These are phyloP conservation scores for Talaromyces rugulosus DNA, from an alignment of 2,329 filamentous ascomycete genomes.

Conservation along the genomic window DNA sequence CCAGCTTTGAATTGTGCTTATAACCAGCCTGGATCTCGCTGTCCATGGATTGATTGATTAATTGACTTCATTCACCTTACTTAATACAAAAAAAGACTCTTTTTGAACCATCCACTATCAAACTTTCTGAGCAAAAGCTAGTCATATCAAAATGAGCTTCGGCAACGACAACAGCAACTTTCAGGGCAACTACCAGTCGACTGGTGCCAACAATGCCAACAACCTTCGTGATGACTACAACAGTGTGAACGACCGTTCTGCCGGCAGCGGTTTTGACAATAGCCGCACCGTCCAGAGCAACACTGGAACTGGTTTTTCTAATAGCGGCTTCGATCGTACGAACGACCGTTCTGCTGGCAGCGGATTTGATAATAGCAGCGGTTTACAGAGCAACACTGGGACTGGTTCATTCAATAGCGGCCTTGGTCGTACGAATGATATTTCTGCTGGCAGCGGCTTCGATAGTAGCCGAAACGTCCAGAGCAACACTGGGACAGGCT, in stretches of 20 bases:
- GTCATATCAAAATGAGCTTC: neutral
- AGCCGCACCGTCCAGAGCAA: neutral
- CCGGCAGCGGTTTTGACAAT: neutral
- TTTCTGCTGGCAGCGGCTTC: neutral
- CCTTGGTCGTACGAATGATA: neutral
- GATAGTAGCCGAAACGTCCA: neutral
- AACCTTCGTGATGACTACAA: neutral
- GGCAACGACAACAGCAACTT: neutral
- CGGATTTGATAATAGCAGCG: neutral
- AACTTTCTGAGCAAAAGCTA: neutral
- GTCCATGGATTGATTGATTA: neutral
- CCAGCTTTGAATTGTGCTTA: neutral
- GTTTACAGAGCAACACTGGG: neutral
- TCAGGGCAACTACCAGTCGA: neutral
- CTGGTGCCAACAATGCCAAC: neutral
- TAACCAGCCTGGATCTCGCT: neutral
- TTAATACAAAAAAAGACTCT: neutral
- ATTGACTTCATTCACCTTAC: neutral
- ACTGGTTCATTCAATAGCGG: neutral
- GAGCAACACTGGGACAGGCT: neutral
- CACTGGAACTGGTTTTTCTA: neutral
- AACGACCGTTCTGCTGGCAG: neutral
- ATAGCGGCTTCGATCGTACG: neutral
- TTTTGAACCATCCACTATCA: neutral
- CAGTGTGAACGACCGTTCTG: neutral